A percentile compares a stretch with the other conserved stretches of the same genome.
Conservation (phyloP, 164 flowering plant genomes). For the Vitis amurensis region DNA sequence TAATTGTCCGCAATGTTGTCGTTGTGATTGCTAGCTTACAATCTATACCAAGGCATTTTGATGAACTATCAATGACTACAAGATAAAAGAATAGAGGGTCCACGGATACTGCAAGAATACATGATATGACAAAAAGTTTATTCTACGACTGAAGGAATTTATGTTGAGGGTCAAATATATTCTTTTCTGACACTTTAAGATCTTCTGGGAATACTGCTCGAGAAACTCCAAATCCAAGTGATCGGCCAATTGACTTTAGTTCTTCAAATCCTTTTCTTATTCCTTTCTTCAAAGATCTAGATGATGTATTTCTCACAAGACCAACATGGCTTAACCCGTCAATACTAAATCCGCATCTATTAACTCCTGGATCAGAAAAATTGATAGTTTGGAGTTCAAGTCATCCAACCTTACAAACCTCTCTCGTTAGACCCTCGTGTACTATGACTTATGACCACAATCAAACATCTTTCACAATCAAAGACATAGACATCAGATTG, state of each 20-base stretch:
- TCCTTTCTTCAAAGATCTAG: slow-evolving; percentile 71
- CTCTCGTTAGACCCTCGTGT: slow-evolving; percentile 50
- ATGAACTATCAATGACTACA: slow-evolving; percentile 50
- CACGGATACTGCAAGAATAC: slow-evolving; percentile 83
- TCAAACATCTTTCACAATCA: slow-evolving; percentile 43
- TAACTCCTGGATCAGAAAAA: slow-evolving; percentile 49
- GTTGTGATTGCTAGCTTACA: slow-evolving; percentile 57
- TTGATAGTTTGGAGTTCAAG: slow-evolving; percentile 67
- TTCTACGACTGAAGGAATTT: slow-evolving; percentile 76
- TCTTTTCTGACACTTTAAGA: slow-evolving; percentile 78
- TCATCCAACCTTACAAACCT: slow-evolving; percentile 84
- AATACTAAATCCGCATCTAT: slow-evolving; percentile 61
- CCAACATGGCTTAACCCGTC: slow-evolving; percentile 51
- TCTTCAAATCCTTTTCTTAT: slow-evolving; percentile 88
- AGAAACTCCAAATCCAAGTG: slow-evolving; percentile 80
- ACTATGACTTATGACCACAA: slow-evolving; percentile 50
- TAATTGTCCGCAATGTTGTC: slow-evolving; percentile 63
- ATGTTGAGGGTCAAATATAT: slow-evolving; percentile 94
- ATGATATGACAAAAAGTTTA: slow-evolving; percentile 72
- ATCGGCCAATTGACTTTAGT: slow-evolving; percentile 79
- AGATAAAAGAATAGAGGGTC: slow-evolving; percentile 92
- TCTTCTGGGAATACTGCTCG: slow-evolving; percentile 89
- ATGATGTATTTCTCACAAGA: slow-evolving; percentile 32
- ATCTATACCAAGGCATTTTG: slow-evolving; percentile 70
- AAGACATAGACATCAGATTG: slow-evolving; percentile 11